Percentiles rank a stretch among this genome's conserved stretches.
phyloP scores from a whole-genome alignment of 805 yeast species.

The Hanseniaspora clermontiae region DNA sequence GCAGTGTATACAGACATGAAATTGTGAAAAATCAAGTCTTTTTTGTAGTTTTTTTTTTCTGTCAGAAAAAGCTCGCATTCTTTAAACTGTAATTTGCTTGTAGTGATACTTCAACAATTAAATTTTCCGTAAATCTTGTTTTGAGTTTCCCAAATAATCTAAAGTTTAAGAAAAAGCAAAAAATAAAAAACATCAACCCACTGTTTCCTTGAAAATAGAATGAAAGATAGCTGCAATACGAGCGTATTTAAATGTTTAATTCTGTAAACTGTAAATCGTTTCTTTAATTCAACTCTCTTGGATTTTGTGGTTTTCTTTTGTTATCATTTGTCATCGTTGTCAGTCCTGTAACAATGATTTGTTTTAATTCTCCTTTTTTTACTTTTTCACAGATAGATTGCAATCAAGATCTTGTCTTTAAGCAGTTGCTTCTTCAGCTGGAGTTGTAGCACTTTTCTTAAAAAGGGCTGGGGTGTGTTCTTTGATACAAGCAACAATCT shows the following conservation, averaged over 20 bases:
- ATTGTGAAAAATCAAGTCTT: neutral
- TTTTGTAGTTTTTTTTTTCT: too few relatives aligned
- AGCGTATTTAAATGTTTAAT: neutral
- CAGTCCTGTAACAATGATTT: neutral
- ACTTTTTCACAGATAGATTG: neutral
- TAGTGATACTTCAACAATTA: too few relatives aligned
- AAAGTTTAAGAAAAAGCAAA: too few relatives aligned
- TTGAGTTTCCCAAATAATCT: neutral
- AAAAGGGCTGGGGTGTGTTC: neutral
- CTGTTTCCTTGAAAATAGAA: neutral
- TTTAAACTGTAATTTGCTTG: too few relatives aligned
- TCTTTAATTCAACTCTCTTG: too few relatives aligned
- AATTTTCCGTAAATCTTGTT: neutral
- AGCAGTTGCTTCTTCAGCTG: constrained; percentile 11
- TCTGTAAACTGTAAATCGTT: neutral
- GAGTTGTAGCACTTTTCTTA: neutral
- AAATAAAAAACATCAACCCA: neutral
- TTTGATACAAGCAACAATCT: constrained; percentile 18
- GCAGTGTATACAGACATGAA: too few relatives aligned
- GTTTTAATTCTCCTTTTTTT: neutral
- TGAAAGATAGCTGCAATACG: neutral
- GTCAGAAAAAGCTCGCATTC: too few relatives aligned
- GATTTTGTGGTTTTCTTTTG: neutral
- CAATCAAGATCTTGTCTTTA: constrained; percentile 12
- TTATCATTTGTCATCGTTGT: neutral